Conservation (phyloP, 2,329 filamentous ascomycete genomes). For the Fusarium sacchari region DNA sequence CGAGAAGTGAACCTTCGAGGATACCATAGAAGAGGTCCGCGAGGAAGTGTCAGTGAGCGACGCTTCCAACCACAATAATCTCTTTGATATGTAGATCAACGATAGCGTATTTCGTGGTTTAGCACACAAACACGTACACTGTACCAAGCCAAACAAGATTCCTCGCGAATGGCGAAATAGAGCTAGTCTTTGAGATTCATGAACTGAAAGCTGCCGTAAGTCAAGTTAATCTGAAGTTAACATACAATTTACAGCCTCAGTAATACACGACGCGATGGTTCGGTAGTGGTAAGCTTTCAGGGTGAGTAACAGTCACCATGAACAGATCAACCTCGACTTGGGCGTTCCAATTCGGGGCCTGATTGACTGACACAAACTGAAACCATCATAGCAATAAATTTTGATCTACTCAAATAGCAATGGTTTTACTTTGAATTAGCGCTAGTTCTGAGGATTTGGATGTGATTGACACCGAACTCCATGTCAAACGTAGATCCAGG, state of each 20-base stretch:
- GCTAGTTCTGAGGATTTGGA: not conserved
- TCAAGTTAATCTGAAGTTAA: accelerated
- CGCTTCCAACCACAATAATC: too few species aligned
- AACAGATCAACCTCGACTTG: too few species aligned
- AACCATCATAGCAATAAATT: accelerated
- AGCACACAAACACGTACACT: too few species aligned
- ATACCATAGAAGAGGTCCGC: not conserved
- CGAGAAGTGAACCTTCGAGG: not conserved
- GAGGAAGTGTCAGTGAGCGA: not conserved
- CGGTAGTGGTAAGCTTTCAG: accelerated
- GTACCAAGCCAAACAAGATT: not conserved
- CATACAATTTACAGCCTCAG: not conserved
- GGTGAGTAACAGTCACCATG: accelerated
- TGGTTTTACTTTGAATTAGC: not conserved
- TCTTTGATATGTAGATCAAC: not conserved
- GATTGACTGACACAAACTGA: not conserved
- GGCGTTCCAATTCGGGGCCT: too few species aligned
- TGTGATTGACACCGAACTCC: not conserved
- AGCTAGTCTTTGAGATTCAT: accelerated
- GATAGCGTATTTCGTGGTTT: not conserved
- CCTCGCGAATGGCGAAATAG: not conserved
- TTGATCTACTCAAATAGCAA: accelerated
- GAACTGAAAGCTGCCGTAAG: accelerated
- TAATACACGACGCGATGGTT: accelerated
- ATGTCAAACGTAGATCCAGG: not conserved